Evolutionary conservation across 345 rosid genomes (phyloP), one percentile per base, ranked within the genome.

Genomic region (Citrus glauca): DNA sequence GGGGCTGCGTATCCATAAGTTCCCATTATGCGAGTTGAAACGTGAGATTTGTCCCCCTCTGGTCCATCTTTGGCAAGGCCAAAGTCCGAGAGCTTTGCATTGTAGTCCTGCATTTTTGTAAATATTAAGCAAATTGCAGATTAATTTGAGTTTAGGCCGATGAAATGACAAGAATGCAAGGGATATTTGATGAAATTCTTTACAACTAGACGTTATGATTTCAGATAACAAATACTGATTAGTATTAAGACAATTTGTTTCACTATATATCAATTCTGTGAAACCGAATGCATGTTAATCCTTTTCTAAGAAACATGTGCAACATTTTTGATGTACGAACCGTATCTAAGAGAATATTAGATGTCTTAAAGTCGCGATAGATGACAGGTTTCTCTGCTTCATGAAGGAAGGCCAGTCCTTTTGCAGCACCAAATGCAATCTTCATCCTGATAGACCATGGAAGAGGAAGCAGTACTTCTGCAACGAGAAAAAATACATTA

Each of bases 1-100:
- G 99, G 98, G 35, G 99, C 99, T 38, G 99, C 99, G 77, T 95
- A 95, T 16, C 99, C 99, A n/a, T 95, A 93, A 22, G 99, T 95
- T 62, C 99, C 99, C 99, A 95, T 95, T 80, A 95, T 87, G n/a
- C 99, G 97, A 16, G 99, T 95, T 27, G 99, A 93, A 80, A 95
- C 99, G 71, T 95, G 98, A 1, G 99, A 92, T 82, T 95, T 93
- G 84, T 95, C 99, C 79, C 97, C 99, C 70, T 86, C 96, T 0
- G 99, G 99, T 72, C 99, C 99, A 78, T 93, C 99, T 88, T 95
- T 95, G 5, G 99, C 99, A 13, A 95, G 91, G 38, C 99, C 99
- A 53, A 95, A 95, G 78, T 95, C 99, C 1, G 99, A 95, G 64
- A 95, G 93, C 81, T 95, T 95, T 45, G 97, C 90, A 67, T 95